Base-by-base conservation (phyloP, 768 basidiomycete species). In the Psilocybe tampanensis region DNA sequence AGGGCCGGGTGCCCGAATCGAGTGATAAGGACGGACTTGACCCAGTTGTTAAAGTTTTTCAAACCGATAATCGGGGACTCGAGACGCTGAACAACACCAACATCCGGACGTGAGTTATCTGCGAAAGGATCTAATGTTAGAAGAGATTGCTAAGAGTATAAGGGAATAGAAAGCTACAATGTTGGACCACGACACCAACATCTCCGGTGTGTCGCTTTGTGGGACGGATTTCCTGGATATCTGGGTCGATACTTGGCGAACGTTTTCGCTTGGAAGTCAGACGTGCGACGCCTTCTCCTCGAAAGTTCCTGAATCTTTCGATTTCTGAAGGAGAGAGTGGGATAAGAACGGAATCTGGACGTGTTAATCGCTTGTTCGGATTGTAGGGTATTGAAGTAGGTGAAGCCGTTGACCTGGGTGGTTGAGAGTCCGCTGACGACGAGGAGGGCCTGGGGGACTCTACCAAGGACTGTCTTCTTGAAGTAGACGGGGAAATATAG, bases 41-140 rank as follows among this genome's bases (percentile, higher is more conserved):
- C 90, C 97, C 97, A 99, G 76, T 99, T 99, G 76, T 99, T 99
- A 76, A 98, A 99, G 69, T 83, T 90, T 73, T 97, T 98, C 53
- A 99, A 83, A 34, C 97, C 97, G 53, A 97, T 94, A 64, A 98
- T 99, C 42, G 95, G 94, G 6, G 95, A 98, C 17, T 90, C 86
- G 61, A 82, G 82, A 29, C 97, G 91, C 65, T 90, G 86, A 9
- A 85, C 79, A 26, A 93, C 85, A 55, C 94, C 94, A 9, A 96
- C 90, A 57, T 99, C 95, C 6, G 95, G 95, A 11, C 97, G 85
- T 13, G 86, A 82, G 71, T 99, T 98, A 73, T 99, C 96, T 97
- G 54, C 13, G 44, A 57, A 23, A 43, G n/a, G 33, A 51, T 34
- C 44, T 47, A n/a, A 34, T 19, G 58, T 32, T 8, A 56, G 32